Evolutionary conservation across 2,329 filamentous ascomycete genomes (phyloP), one percentile per base, ranked within the genome.

Genomic region (Fusarium sp.): DNA sequence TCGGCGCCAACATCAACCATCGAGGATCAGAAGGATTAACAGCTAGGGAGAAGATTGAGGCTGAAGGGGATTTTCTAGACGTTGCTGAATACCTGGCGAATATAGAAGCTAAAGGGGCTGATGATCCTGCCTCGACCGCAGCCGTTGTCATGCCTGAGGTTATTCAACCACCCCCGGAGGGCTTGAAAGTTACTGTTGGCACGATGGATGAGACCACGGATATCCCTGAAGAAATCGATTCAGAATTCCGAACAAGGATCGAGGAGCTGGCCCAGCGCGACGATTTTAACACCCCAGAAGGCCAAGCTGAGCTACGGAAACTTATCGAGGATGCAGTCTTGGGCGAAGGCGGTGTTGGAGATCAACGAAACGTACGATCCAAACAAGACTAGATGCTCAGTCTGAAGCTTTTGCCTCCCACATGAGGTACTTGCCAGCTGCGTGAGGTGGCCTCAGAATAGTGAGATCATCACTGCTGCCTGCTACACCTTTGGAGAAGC

Each of bases 201-300:
- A 90, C 90, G 3, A 88, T 95, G 80, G 81, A 84, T 6, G 84
- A 89, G 66, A 80, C 75, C 0, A 80, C 85, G 39, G 86, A 85
- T 11, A 84, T 85, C 7, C 82, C 80, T 2, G 82, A 81, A 35
- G 86, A 88, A 54, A 85, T 89, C 9, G 93, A 98, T 72, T 87
- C 91, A 2, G 93, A 93, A 66, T 92, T 99, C 66, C 87, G 89
- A 71, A 82, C 89, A 65, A 84, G 91, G 49, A 98, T 99, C 71
- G 93, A 98, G 70, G 90, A 97, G 75, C 78, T 99, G 57, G 93
- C 95, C 3, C 84, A 88, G 32, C 83, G 92, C 36, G 88, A 90
- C 21, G 93, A 98, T 71, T 96, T 97, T 70, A 82, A 94, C 68
- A 89, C 87, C 6, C 88, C 91, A 49, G 86, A 89, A 57, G 91